Evolutionary conservation across 2,329 filamentous ascomycete genomes (phyloP).

Genomic region (Penicillium nordicum): DNA sequence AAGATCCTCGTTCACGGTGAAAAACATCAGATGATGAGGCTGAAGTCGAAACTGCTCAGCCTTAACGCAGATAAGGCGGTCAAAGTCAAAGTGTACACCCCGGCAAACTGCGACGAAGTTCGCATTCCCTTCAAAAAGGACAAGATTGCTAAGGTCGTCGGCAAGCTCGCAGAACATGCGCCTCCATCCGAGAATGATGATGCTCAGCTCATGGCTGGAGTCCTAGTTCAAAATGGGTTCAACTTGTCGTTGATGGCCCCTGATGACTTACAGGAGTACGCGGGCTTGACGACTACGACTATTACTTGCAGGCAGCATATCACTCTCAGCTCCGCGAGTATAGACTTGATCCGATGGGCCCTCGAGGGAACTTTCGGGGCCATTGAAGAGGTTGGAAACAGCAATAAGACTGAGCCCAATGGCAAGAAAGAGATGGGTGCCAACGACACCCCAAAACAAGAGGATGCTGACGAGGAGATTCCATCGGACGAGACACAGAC

Average conservation of each 20-base stretch:
- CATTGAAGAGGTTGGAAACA: conserved; percentile 57
- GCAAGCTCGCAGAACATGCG: conserved; percentile 78
- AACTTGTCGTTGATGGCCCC: conserved; percentile 96
- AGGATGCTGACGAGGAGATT: conserved; percentile 47
- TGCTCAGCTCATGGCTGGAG: conserved; percentile 73
- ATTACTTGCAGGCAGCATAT: conserved; percentile 90
- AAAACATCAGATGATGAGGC: conserved; percentile 94
- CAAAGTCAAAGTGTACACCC: conserved; percentile 89
- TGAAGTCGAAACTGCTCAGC: conserved; percentile 93
- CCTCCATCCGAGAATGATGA: conserved; percentile 56
- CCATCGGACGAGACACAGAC: conserved; percentile 35
- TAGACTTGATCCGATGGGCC: conserved; percentile 90
- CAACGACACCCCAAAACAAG: conserved; percentile 30
- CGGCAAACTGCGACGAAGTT: conserved; percentile 91
- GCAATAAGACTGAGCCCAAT: conserved; percentile 9
- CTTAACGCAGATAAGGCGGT: conserved; percentile 76
- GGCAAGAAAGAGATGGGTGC: conserved; percentile 37
- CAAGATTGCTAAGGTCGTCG: conserved; percentile 94
- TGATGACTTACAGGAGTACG: conserved; percentile 92
- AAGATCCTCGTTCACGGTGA: conserved; percentile 96
- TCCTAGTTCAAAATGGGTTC: conserved; percentile 96
- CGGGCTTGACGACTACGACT: conserved; percentile 91
- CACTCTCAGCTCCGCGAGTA: conserved; percentile 78
- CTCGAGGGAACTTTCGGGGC: conserved; percentile 90
- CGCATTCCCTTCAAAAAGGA: conserved; percentile 93